phyloP scores from a whole-genome alignment of 1,139 yeast genomes.

The Hyphopichia khmerensis region DNA sequence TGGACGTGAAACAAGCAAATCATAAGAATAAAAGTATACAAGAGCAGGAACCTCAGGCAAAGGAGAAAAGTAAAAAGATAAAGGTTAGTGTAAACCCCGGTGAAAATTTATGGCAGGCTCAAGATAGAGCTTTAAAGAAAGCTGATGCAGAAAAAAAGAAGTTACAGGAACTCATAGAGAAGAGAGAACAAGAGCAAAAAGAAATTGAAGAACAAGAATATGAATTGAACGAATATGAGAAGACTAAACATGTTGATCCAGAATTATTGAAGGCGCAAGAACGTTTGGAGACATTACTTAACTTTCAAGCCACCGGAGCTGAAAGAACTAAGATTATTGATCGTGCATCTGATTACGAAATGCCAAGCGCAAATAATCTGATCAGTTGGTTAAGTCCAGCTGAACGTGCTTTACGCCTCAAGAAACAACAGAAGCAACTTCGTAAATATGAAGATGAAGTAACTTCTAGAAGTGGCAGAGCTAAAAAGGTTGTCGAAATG shows the following conservation, averaged over 20 bases:
- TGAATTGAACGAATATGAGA: slow-evolving; percentile 38
- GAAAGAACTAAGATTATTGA: slow-evolving; percentile 92
- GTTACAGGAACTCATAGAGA: slow-evolving; percentile 15
- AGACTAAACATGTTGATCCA: slow-evolving; percentile 38
- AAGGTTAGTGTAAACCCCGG: slow-evolving; percentile 57
- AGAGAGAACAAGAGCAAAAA: slow-evolving; percentile 27
- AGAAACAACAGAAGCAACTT: slow-evolving; percentile 75
- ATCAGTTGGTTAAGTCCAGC: slow-evolving; percentile 85
- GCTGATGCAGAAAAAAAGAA: slow-evolving; percentile 40
- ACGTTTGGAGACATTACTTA: slow-evolving; percentile 67
- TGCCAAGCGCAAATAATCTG: slow-evolving; percentile 45
- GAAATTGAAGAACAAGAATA: slow-evolving; percentile 34
- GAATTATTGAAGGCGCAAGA: slow-evolving; percentile 69
- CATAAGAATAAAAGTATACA: slow-evolving; percentile 17
- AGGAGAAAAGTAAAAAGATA: slow-evolving; percentile 35
- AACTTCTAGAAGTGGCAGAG: slow-evolving; percentile 64
- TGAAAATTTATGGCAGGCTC: slow-evolving; percentile 66
- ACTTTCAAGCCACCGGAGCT: slow-evolving; percentile 83
- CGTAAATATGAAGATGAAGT: slow-evolving; percentile 62
- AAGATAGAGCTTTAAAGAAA: slow-evolving; percentile 58
- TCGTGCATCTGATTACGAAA: slow-evolving; percentile 85
- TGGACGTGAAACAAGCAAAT: slow-evolving; percentile 14
- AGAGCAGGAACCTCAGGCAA: slow-evolving; percentile 14
- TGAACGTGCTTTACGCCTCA: slow-evolving; percentile 80
- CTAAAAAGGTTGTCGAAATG: slow-evolving; percentile 73